phyloP scores from a whole-genome alignment of 805 yeast species.

The Sungouiella thailandica region DNA sequence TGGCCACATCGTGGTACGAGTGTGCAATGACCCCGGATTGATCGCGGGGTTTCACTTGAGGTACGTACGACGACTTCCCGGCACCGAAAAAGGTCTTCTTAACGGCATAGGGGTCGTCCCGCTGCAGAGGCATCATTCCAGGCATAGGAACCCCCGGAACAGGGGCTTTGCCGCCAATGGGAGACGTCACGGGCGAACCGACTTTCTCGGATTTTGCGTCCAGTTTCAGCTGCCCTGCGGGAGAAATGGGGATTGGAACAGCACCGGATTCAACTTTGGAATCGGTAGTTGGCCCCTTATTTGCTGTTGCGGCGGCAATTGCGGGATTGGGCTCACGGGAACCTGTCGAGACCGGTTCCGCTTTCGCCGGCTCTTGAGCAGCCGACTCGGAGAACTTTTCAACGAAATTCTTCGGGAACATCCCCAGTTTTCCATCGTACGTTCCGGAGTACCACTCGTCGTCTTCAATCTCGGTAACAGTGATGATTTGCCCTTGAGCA shows the following conservation, averaged over 20 bases:
- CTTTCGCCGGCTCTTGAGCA: neutral
- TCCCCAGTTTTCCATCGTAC: constrained; percentile 62
- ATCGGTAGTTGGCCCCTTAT: neutral
- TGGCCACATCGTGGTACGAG: constrained; percentile 22
- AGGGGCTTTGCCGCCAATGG: constrained; percentile 11
- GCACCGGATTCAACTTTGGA: neutral
- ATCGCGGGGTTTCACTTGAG: constrained; percentile 39
- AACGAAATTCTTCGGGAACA: constrained; percentile 87
- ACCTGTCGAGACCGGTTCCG: neutral
- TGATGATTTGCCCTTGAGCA: constrained; percentile 59
- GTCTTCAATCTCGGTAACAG: constrained; percentile 77
- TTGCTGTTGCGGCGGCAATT: neutral
- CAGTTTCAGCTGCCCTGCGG: constrained; percentile 10
- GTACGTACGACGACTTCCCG: constrained; percentile 58
- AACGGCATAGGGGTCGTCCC: constrained; percentile 42
- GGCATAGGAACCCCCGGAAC: constrained; percentile 29
- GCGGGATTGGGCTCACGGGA: neutral
- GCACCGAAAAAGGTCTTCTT: constrained; percentile 53
- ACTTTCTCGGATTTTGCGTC: constrained; percentile 14
- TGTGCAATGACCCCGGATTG: constrained; percentile 28
- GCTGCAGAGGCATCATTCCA: constrained; percentile 23
- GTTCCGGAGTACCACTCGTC: constrained; percentile 88
- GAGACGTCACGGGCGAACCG: constrained; percentile 5
- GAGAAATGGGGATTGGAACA: neutral
- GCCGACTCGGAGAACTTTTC: constrained; percentile 18